phyloP scores from a whole-genome alignment of 768 basidiomycete species.

The Phanerochaete sordida region DNA sequence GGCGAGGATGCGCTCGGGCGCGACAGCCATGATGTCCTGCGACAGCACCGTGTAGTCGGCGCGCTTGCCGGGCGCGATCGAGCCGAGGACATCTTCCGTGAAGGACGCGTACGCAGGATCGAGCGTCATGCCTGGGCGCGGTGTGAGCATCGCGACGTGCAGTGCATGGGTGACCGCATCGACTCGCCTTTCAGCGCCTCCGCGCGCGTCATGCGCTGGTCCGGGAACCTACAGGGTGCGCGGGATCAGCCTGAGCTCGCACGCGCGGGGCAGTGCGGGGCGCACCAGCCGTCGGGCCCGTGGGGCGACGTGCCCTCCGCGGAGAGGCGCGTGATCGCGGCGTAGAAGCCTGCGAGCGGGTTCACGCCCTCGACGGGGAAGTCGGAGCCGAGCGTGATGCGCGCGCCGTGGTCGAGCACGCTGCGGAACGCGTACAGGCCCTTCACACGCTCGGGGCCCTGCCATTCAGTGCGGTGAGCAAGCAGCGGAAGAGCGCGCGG shows the following conservation, averaged over 20 bases:
- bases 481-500: not conserved
- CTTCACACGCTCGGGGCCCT: slow-evolving; percentile 84
- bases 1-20: slow-evolving; percentile 52
- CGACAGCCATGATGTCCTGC: slow-evolving; percentile 74
- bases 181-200: slow-evolving; percentile 72
- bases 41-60: slow-evolving; percentile 88
- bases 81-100: slow-evolving; percentile 69
- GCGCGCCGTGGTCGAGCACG: slow-evolving; percentile 57
- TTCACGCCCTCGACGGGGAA: slow-evolving; percentile 88
- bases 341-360: slow-evolving; percentile 81
- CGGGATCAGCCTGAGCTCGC: not conserved
- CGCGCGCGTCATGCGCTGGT: slow-evolving; percentile 67
- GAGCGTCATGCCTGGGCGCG: slow-evolving; percentile 70
- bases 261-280: slow-evolving; percentile 11
- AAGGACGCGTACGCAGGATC: slow-evolving; percentile 88
- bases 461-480: not conserved
- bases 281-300: slow-evolving; percentile 79
- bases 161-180: not conserved
- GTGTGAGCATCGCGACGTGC: not conserved
- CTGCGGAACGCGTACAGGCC: slow-evolving; percentile 85
- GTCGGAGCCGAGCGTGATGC: slow-evolving; percentile 82
- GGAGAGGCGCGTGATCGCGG: slow-evolving; percentile 77
- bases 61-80: slow-evolving; percentile 69
- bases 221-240: slow-evolving; percentile 62
- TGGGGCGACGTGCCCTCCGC: slow-evolving; percentile 74